phyloP scores from a whole-genome alignment of 257 asterid genomes.

The Ehretia macrophylla region DNA sequence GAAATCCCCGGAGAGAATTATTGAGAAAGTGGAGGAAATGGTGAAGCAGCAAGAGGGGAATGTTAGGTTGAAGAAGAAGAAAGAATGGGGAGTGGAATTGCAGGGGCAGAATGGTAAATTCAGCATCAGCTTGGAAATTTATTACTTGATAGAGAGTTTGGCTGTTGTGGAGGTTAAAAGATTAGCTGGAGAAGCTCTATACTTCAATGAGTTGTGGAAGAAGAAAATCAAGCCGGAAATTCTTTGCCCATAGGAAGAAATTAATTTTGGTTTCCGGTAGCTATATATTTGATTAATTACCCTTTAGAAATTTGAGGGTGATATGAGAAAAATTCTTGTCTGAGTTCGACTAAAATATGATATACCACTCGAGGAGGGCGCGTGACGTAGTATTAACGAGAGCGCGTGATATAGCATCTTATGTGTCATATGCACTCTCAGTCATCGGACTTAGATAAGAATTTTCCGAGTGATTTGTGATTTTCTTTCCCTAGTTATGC shows the following conservation, averaged over 20 bases:
- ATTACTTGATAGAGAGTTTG: constrained; percentile 29
- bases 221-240: constrained; percentile 42
- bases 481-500: neutral
- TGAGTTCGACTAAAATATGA: too few species aligned
- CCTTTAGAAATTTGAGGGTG: neutral
- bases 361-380: too few species aligned
- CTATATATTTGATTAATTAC: constrained; percentile 4
- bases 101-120: constrained; percentile 39
- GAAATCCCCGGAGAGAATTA: constrained; percentile 29
- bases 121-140: constrained; percentile 27
- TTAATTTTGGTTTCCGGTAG: constrained; percentile 9
- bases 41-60: constrained; percentile 23
- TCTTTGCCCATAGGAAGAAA: constrained; percentile 9
- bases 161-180: constrained; percentile 43
- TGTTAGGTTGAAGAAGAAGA: constrained; percentile 27
- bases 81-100: constrained; percentile 43
- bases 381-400: too few species aligned
- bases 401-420: neutral
- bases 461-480: neutral
- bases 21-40: constrained; percentile 32
- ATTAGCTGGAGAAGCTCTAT: constrained; percentile 17
- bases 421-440: neutral
- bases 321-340: too few species aligned
- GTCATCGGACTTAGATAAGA: neutral
- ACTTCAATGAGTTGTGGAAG: constrained; percentile 29